A percentile compares a stretch with the other conserved stretches of the same genome.
Conservation (phyloP, 345 rosid species). For the Salix arbutifolia region DNA sequence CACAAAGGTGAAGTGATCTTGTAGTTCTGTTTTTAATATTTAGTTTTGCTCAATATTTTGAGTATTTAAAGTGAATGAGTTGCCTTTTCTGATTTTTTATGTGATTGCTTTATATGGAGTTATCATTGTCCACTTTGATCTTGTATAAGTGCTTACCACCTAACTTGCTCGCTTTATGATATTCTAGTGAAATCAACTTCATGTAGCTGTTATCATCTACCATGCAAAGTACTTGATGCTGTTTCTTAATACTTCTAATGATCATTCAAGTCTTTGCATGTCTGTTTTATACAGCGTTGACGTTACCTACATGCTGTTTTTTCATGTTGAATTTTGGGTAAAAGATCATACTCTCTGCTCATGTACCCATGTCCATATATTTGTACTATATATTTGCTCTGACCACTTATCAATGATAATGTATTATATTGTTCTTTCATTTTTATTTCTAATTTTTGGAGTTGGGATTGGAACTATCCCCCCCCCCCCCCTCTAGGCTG, state of each 20-base stretch:
- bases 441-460: not conserved
- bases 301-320: not conserved
- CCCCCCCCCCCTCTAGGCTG: not conserved
- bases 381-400: not conserved
- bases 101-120: not conserved
- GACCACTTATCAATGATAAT: not conserved
- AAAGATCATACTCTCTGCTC: not conserved
- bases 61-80: not conserved
- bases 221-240: not conserved
- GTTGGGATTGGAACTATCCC: not conserved
- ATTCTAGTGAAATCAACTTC: not conserved
- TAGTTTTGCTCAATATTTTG: not conserved
- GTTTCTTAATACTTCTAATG: not conserved
- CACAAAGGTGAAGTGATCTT: constrained; percentile 48
- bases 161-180: not conserved
- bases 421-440: not conserved
- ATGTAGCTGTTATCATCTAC: not conserved
- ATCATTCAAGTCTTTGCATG: not conserved
- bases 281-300: not conserved
- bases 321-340: not conserved
- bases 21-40: not conserved
- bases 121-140: not conserved
- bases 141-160: not conserved
- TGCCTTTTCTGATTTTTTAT: not conserved
- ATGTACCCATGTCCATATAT: not conserved